phyloP scores from a whole-genome alignment of 2,329 filamentous ascomycete genomes.

The Chalaropsis thielavioides region DNA sequence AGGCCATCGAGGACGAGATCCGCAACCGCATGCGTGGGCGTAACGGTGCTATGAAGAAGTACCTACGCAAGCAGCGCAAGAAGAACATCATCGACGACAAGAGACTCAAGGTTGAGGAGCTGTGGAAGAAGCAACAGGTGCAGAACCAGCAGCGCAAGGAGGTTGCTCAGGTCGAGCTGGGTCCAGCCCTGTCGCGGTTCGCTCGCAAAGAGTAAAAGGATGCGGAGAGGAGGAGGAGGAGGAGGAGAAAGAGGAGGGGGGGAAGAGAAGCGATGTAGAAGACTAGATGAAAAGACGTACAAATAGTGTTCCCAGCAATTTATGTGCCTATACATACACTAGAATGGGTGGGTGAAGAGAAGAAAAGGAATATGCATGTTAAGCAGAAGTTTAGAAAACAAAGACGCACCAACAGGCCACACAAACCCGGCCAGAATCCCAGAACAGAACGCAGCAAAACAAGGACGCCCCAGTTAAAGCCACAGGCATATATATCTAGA shows the following conservation, averaged over 20 bases:
- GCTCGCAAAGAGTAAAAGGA: constrained; percentile 47
- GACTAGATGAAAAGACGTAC: not conserved
- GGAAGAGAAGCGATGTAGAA: not conserved
- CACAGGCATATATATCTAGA: not conserved
- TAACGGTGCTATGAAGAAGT: constrained; percentile 77
- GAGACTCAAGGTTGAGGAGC: constrained; percentile 69
- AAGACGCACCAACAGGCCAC: not conserved
- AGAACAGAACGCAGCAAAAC: not conserved
- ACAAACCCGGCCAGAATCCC: not conserved
- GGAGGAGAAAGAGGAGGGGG: not conserved
- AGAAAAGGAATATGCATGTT: not conserved
- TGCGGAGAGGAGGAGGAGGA: constrained; percentile 3
- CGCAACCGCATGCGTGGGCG: constrained; percentile 72
- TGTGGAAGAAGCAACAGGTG: constrained; percentile 58
- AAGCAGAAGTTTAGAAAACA: not conserved
- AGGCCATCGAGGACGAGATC: constrained; percentile 40
- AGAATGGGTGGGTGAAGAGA: not conserved
- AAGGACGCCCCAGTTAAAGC: not conserved
- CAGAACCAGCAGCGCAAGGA: constrained; percentile 47
- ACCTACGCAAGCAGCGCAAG: constrained; percentile 78
- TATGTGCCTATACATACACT: not conserved
- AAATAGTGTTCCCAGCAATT: not conserved
- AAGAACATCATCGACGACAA: constrained; percentile 96
- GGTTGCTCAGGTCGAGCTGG: constrained; percentile 58
- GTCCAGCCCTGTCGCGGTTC: constrained; percentile 76